Evolutionary conservation across 306 rosid species (phyloP).

Genomic region (Cucurbita argyrosperma): DNA sequence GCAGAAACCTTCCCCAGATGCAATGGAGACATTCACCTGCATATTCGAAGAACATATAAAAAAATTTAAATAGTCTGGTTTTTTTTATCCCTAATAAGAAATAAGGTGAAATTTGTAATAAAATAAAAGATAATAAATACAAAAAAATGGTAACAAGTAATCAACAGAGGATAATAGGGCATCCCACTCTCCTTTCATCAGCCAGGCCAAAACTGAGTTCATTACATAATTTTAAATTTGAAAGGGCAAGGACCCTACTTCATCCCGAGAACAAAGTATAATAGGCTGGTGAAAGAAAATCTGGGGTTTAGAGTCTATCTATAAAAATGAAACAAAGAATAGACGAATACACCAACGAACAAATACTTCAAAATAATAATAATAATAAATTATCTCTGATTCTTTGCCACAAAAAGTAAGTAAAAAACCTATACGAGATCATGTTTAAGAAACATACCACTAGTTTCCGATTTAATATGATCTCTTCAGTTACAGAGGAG

Average conservation of each 20-base stretch:
- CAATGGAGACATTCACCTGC: conserved; percentile 63
- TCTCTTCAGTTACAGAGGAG: conserved; percentile 57
- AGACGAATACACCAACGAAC: background rate
- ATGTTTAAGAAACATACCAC: conserved; percentile 33
- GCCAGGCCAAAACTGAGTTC: background rate
- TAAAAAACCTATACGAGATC: background rate
- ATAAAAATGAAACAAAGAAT: background rate
- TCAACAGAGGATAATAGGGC: background rate
- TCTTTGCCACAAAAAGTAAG: background rate
- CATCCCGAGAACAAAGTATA: background rate
- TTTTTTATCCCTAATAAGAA: background rate
- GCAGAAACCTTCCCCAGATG: conserved; percentile 59
- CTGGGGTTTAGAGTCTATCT: background rate
- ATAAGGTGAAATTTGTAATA: background rate
- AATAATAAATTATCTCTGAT: background rate
- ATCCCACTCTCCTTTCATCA: background rate
- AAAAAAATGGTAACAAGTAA: background rate
- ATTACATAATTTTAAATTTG: background rate
- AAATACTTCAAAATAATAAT: background rate
- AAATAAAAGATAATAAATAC: background rate
- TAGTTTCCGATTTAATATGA: conserved; percentile 47
- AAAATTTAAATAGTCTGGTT: background rate
- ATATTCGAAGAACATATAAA: background rate
- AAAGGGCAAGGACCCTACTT: background rate
- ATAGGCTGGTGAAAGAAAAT: background rate